A percentile compares a stretch with the other conserved stretches of the same genome.
Evolutionary conservation across 768 basidiomycete genomes (phyloP).

Genomic region (Floccularia luteovirens): DNA sequence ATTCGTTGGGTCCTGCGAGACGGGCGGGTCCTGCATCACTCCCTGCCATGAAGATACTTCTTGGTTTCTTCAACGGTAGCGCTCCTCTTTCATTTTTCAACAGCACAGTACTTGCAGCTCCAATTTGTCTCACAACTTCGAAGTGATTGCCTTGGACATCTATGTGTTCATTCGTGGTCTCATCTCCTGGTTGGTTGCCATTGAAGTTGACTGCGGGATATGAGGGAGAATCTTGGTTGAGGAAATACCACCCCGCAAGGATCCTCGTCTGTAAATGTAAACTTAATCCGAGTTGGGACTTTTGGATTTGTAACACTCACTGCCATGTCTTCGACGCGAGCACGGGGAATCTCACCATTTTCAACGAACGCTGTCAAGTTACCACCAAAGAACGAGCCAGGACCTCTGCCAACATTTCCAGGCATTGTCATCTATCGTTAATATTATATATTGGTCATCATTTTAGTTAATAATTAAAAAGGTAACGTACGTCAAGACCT

Average conservation of each 20-base stretch:
- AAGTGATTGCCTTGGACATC: conserved; percentile 68
- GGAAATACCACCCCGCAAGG: conserved; percentile 61
- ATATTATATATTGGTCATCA: not conserved
- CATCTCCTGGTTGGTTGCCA: conserved; percentile 44
- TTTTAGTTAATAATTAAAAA: not conserved
- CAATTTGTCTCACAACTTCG: conserved; percentile 63
- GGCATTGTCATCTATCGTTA: conserved; percentile 42
- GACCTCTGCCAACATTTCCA: conserved; percentile 20
- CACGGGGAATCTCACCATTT: conserved; percentile 46
- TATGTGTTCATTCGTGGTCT: conserved; percentile 48
- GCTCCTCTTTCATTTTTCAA: conserved; percentile 60
- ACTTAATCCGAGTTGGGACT: not conserved
- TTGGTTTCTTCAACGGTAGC: conserved; percentile 53
- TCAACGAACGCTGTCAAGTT: conserved; percentile 51
- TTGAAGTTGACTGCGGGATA: conserved; percentile 73
- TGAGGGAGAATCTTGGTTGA: conserved; percentile 51
- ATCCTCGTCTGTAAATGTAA: conserved; percentile 40
- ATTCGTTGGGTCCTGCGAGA: conserved; percentile 65
- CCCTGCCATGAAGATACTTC: conserved; percentile 55
- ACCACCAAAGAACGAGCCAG: conserved; percentile 37
- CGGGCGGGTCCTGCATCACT: conserved; percentile 55
- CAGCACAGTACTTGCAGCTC: conserved; percentile 65
- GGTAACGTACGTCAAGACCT: conserved; percentile 36
- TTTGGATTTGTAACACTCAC: not conserved
- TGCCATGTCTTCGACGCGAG: conserved; percentile 53